These are phyloP conservation scores for Aspergillus hiratsukae DNA, from an alignment of 2,329 filamentous ascomycete genomes.

Conservation along the genomic window DNA sequence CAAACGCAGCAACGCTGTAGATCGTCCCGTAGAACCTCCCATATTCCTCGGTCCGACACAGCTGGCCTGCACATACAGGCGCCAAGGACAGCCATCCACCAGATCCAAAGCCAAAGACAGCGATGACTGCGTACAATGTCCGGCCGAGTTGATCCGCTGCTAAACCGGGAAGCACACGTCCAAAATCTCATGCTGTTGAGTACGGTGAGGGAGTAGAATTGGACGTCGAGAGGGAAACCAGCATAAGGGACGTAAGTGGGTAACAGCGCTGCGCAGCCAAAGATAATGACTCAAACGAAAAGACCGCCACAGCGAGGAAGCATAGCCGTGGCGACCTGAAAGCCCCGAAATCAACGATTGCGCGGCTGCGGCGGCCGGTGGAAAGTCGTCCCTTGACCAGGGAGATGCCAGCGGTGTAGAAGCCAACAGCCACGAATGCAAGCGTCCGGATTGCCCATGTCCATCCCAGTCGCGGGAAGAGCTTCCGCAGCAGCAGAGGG, in stretches of 20 bases:
- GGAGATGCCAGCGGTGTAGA: constrained; percentile 27
- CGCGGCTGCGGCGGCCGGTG: constrained; percentile 19
- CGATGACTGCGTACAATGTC: constrained; percentile 43
- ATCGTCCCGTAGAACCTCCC: constrained; percentile 47
- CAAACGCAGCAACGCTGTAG: constrained; percentile 45
- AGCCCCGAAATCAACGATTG: constrained; percentile 38
- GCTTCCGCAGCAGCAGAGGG: constrained; percentile 29
- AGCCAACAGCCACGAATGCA: constrained; percentile 33
- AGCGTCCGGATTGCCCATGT: constrained; percentile 34
- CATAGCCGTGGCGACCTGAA: constrained; percentile 41
- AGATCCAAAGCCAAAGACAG: constrained; percentile 48
- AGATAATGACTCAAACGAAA: constrained; percentile 47
- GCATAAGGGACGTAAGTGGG: constrained; percentile 43
- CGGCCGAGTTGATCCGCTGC: constrained; percentile 42
- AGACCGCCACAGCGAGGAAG: constrained; percentile 41
- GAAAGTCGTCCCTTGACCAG: constrained; percentile 34
- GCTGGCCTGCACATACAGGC: constrained; percentile 44
- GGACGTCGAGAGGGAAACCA: constrained; percentile 35
- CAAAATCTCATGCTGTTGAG: constrained; percentile 42
- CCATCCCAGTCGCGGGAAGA: constrained; percentile 33
- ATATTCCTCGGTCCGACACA: constrained; percentile 46
- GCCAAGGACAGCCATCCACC: constrained; percentile 46
- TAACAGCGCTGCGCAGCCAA: constrained; percentile 45
- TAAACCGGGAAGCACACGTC: constrained; percentile 43
- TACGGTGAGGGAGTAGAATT: constrained; percentile 44